Conservation (phyloP, 768 basidiomycete genomes). For the Asterophora parasitica region DNA sequence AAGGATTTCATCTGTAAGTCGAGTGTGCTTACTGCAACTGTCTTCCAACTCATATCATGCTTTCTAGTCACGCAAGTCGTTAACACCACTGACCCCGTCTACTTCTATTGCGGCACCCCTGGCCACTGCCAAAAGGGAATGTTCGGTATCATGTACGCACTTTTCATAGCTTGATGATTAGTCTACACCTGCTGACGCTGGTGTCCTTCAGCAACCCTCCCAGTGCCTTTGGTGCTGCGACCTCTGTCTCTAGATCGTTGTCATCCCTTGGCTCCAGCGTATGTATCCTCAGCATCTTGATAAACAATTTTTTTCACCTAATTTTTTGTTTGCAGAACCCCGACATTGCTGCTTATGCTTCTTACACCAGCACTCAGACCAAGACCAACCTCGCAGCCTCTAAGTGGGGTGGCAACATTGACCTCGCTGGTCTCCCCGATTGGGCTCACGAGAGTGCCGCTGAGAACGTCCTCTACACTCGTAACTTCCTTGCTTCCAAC, state of each 20-base stretch:
- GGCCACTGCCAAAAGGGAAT: conserved; percentile 78
- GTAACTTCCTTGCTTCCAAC: conserved; percentile 42
- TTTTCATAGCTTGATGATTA: background rate
- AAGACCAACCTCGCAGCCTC: conserved; percentile 42
- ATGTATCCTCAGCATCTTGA: conserved; percentile 12
- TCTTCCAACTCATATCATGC: conserved; percentile 9
- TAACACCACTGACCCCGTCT: conserved; percentile 69
- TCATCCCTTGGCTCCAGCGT: conserved; percentile 40
- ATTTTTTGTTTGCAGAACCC: conserved; percentile 39
- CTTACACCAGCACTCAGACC: conserved; percentile 46
- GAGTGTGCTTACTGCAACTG: background rate
- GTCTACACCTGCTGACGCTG: background rate
- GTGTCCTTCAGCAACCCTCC: conserved; percentile 57
- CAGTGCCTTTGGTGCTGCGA: conserved; percentile 38
- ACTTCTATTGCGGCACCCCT: conserved; percentile 70
- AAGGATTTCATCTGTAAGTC: conserved; percentile 57
- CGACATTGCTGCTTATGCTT: conserved; percentile 49
- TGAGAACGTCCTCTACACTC: conserved; percentile 55
- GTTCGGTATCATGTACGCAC: conserved; percentile 68
- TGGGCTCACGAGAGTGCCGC: conserved; percentile 48
- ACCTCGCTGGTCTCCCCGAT: conserved; percentile 48
- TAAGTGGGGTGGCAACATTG: conserved; percentile 60
- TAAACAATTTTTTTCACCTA: background rate
- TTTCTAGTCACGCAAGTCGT: conserved; percentile 59
- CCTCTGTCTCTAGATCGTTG: conserved; percentile 54